Base-by-base conservation (phyloP, 768 basidiomycete genomes). In the Dentipellis fragilis region DNA sequence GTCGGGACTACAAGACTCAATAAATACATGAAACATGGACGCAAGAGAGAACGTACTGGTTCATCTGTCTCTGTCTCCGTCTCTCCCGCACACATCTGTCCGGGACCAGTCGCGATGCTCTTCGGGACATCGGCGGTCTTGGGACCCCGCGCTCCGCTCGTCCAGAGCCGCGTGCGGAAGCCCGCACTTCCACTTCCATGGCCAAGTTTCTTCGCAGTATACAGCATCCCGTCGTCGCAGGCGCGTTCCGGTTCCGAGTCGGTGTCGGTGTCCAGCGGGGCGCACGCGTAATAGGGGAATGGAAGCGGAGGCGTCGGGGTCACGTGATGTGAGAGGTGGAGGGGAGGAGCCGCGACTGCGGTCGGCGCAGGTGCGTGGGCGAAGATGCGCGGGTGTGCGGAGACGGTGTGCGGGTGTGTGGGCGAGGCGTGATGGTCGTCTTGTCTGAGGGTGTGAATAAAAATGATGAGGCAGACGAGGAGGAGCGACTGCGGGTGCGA, bases 11-110 rank as follows among this genome's bases (percentile, higher is more conserved):
- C n/a, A 19, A 45, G 14, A n/a, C 4, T 45, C 42, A 17, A 45
- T n/a, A n/a, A 10, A 16, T 45, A 7, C 10, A 40, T 55, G 51
- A 12, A 51, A 10, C 37, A 19, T 10, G 4, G 14, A 36, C 1
- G 21, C 35, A 29, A n/a, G 10, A n/a, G 19, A 29, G 29, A 29
- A 58, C 85, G 72, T 65, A 88, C 87, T 37, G 82, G 82, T 63
- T 89, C 87, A 62, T 89, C 87, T 11, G 79, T 74, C 64, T 89
- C 87, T 0, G 87, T 88, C 65, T 89, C 87, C 0, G 87, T 88
- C 69, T 89, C 87, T 7, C 85, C 85, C 23, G 84, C 85, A 58
- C 86, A 81, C 40, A 71, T 63, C 54, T 72, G 72, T 2, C 77
- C 84, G 16, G 78, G 80, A 0, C 79, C 73, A 0, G 86, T 88